These are phyloP conservation scores for Luzula sylvatica DNA, from an alignment of 176 grass and related monocot genomes.

Conservation along the genomic window DNA sequence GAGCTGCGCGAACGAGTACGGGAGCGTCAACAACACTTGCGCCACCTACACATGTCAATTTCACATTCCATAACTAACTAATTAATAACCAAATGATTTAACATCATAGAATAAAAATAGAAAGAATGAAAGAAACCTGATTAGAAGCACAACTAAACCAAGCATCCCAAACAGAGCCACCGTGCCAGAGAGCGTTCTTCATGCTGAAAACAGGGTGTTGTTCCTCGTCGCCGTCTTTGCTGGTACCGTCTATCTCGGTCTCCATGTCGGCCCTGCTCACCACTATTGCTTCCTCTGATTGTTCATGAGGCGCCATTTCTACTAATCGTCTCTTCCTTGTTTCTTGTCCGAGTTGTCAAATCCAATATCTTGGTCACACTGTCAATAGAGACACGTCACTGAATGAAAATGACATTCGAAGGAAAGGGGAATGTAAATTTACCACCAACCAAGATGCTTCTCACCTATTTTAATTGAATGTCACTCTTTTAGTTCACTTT, in stretches of 20 bases:
- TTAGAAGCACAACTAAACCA: slow-evolving; percentile 51
- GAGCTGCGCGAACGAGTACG: slow-evolving; percentile 38
- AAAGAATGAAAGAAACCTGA: slow-evolving; percentile 7
- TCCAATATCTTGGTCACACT: too few relatives aligned
- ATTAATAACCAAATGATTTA: background rate
- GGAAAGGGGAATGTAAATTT: too few relatives aligned
- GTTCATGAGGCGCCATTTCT: slow-evolving; percentile 25
- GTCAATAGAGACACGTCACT: too few relatives aligned
- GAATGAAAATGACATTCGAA: too few relatives aligned
- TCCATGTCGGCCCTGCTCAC: slow-evolving; percentile 2
- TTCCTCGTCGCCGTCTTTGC: background rate
- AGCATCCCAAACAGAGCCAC: slow-evolving; percentile 37
- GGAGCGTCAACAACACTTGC: slow-evolving; percentile 38
- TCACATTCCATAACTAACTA: background rate
- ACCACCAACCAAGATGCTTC: too few relatives aligned
- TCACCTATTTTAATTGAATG: too few relatives aligned
- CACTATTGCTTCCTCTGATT: slow-evolving; percentile 24
- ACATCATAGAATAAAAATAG: background rate
- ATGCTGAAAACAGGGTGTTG: slow-evolving; percentile 4
- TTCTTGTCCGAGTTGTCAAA: too few relatives aligned
- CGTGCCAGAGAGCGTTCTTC: slow-evolving; percentile 39
- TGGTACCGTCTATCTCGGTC: slow-evolving; percentile 7
- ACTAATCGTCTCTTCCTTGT: background rate
- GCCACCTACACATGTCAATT: slow-evolving; percentile 23
- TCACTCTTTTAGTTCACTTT: too few relatives aligned